Conservation (phyloP, 2,329 filamentous ascomycete species). For the Penicillium palitans region DNA sequence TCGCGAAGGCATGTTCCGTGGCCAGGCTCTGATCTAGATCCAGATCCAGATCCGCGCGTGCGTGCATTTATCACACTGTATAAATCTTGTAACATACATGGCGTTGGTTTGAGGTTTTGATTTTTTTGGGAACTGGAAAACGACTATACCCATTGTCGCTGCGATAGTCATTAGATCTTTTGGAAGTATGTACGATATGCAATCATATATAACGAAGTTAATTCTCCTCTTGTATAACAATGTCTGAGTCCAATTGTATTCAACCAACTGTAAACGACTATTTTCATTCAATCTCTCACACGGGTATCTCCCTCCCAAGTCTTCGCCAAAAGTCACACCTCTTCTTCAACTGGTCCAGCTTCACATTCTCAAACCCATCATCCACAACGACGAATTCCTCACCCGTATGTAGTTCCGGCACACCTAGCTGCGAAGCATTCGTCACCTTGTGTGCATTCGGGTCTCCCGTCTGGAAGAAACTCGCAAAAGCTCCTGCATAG, state of each 20-base stretch:
- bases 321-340: conserved; percentile 58
- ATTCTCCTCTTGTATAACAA: conserved; percentile 5
- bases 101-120: conserved; percentile 18
- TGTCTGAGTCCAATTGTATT: background rate
- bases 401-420: conserved; percentile 47
- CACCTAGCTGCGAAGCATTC: conserved; percentile 37
- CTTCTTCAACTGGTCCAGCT: conserved; percentile 42
- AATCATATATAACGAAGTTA: conserved; percentile 12
- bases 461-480: conserved; percentile 60
- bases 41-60: background rate
- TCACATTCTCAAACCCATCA: conserved; percentile 47
- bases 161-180: conserved; percentile 13
- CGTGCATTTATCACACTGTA: conserved; percentile 12
- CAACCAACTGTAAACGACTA: background rate
- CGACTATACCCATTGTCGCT: conserved; percentile 16
- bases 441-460: conserved; percentile 60
- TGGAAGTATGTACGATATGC: conserved; percentile 14
- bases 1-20: conserved; percentile 82
- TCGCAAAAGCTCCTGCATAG: conserved; percentile 60
- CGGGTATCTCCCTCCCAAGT: conserved; percentile 49
- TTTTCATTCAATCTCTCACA: conserved; percentile 32
- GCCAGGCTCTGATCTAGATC: conserved; percentile 69
- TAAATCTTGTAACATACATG: conserved; percentile 24
- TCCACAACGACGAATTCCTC: conserved; percentile 54
- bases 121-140: conserved; percentile 11